Base-by-base conservation (phyloP, 441 rosid genomes). In the Raphanus hybrid region DNA sequence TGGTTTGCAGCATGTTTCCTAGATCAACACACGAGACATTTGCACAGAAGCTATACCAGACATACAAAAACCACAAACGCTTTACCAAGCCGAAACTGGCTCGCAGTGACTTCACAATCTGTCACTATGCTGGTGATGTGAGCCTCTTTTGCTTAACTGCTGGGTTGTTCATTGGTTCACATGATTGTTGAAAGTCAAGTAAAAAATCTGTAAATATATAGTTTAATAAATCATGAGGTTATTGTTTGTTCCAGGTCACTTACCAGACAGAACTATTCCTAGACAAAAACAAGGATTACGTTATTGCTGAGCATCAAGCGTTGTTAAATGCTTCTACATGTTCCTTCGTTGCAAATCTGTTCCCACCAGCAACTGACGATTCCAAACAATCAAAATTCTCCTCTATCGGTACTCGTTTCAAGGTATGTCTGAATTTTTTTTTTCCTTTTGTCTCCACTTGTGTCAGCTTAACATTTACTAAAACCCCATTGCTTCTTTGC, bases 91-190 rank as follows among this genome's bases (percentile, higher is more conserved):
- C 98, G 64, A 91, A 93, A 82, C 81, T 93, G 76, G 82, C 98
- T 66, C 88, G 86, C 58, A 93, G 90, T 57, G 98, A 93, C 84
- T 93, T 93, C 87, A 93, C 98, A 29, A 89, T 93, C 63, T 82
- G 87, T 77, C 98, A 93, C 73, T 93, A 93, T 78, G 98, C 98
- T 69, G 98, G 98, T 74, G 97, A 93, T 83, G 98, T 91, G 77
- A 83, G 95, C 78, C 67, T 58, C 62, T 14, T 55, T 68, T 60
- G 4, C 52, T 43, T 8, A 60, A 82, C 58, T n/a, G 1, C 67
- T 64, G 61, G n/a, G 18, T 16, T 16, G 10, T 64, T 29, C 67
- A 5, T 57, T 57, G 15, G 48, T 57, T 63, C 35, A 43, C 64
- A 58, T 62, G 61, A 29, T 74, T 55, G 14, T 16, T 41, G 41